phyloP scores from a whole-genome alignment of 2,329 filamentous ascomycete species.

The Sphaerulina populicola region DNA sequence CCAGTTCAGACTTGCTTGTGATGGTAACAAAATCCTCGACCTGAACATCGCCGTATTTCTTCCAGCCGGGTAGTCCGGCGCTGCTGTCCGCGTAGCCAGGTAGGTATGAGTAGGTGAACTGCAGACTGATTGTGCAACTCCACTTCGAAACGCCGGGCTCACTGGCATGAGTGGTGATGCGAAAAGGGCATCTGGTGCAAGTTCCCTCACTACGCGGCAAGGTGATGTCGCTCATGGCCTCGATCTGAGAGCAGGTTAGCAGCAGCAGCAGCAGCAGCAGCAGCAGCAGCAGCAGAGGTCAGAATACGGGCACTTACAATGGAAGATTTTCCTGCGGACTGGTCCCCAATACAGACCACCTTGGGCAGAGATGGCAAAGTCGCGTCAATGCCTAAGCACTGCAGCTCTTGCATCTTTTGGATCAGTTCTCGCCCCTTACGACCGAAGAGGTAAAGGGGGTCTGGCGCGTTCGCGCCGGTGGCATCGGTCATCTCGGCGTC shows the following conservation, averaged over 20 bases:
- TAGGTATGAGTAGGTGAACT: slow-evolving; percentile 54
- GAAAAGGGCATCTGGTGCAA: slow-evolving; percentile 69
- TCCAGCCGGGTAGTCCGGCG: slow-evolving; percentile 65
- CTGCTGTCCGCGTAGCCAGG: slow-evolving; percentile 43
- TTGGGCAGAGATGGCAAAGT: slow-evolving; percentile 61
- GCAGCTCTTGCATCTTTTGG: slow-evolving; percentile 58
- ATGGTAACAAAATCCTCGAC: slow-evolving; percentile 56
- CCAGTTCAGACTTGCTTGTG: slow-evolving; percentile 53
- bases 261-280: background rate
- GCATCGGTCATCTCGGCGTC: slow-evolving; percentile 8
- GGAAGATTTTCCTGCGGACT: slow-evolving; percentile 74
- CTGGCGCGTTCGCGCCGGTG: background rate
- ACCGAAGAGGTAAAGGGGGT: slow-evolving; percentile 47
- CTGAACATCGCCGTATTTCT: slow-evolving; percentile 37
- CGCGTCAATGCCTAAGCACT: slow-evolving; percentile 63
- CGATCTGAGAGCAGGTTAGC: slow-evolving; percentile 26
- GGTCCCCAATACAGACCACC: slow-evolving; percentile 75
- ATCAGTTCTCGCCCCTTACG: slow-evolving; percentile 58
- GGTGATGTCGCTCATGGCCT: slow-evolving; percentile 52
- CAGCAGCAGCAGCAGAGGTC: no score
- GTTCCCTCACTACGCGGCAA: slow-evolving; percentile 63
- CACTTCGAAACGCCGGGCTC: slow-evolving; percentile 43
- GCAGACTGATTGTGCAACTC: slow-evolving; percentile 60
- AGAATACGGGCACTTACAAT: slow-evolving; percentile 32
- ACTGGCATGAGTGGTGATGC: slow-evolving; percentile 58